Conservation (phyloP, 2,329 filamentous ascomycete genomes). For the Ascochyta pisi region DNA sequence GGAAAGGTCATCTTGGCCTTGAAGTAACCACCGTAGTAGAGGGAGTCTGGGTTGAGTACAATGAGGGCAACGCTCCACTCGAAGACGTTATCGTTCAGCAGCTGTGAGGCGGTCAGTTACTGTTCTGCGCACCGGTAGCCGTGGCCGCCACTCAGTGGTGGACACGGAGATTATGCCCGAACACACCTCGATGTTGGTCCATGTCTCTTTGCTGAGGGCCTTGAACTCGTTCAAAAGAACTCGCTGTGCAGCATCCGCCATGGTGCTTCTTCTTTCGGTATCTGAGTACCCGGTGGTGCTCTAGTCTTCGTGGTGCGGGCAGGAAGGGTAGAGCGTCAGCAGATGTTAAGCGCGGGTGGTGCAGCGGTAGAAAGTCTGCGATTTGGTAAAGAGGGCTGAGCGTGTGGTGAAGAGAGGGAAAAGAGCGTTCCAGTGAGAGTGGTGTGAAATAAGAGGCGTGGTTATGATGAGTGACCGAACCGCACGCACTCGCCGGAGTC, state of each 20-base stretch:
- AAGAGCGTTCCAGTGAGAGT: slow-evolving; percentile 12
- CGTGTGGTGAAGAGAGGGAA: slow-evolving; percentile 15
- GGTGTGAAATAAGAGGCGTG: slow-evolving; percentile 13
- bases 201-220: slow-evolving; percentile 84
- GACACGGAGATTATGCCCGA: background rate
- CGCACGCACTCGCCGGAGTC: slow-evolving; percentile 27
- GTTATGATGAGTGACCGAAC: slow-evolving; percentile 23
- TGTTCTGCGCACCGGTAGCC: background rate
- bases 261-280: slow-evolving; percentile 20
- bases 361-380: background rate
- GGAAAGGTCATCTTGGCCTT: slow-evolving; percentile 90
- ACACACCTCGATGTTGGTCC: slow-evolving; percentile 85
- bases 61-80: slow-evolving; percentile 88
- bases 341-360: background rate
- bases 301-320: slow-evolving; percentile 18
- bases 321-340: slow-evolving; percentile 14
- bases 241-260: slow-evolving; percentile 67
- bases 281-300: slow-evolving; percentile 5
- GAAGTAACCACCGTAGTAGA: slow-evolving; percentile 93
- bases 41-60: slow-evolving; percentile 89
- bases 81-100: slow-evolving; percentile 83
- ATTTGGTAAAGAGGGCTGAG: slow-evolving; percentile 17
- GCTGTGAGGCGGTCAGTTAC: slow-evolving; percentile 55
- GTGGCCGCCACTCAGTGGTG: slow-evolving; percentile 18
- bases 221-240: slow-evolving; percentile 90